Conservation (phyloP, 1,139 yeast genomes). For the Sugiyamaella novakii region DNA sequence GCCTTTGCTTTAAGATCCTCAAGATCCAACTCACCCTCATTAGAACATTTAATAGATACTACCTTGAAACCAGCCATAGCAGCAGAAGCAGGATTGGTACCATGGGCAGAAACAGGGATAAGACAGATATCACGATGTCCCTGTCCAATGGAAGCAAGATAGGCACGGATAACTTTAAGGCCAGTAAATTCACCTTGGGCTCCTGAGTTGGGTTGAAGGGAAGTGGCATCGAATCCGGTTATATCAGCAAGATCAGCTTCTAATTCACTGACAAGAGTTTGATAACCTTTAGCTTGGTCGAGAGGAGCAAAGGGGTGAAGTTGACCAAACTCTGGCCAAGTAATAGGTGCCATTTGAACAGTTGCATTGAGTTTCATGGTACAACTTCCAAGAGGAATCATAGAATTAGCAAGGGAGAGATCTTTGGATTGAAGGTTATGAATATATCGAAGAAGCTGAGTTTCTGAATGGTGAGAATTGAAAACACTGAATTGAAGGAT, state of each 20-base stretch:
- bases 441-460: constrained; percentile 88
- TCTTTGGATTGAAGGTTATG: constrained; percentile 86
- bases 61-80: constrained; percentile 96
- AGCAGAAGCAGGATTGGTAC: constrained; percentile 98
- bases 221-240: constrained; percentile 92
- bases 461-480: constrained; percentile 87
- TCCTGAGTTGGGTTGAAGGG: constrained; percentile 96
- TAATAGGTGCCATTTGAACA: constrained; percentile 89
- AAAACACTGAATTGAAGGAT: constrained; percentile 76
- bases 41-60: constrained; percentile 83
- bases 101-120: constrained; percentile 97
- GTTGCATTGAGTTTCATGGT: constrained; percentile 97
- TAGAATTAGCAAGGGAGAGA: constrained; percentile 88
- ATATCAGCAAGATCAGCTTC: constrained; percentile 86
- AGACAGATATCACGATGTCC: constrained; percentile 79
- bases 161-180: constrained; percentile 78
- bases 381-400: constrained; percentile 97
- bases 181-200: constrained; percentile 99
- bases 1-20: constrained; percentile 76
- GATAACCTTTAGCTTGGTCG: constrained; percentile 84
- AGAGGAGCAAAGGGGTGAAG: constrained; percentile 92
- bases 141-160: constrained; percentile 73
- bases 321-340: constrained; percentile 89
- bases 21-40: constrained; percentile 83
- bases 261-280: constrained; percentile 69